Base-by-base conservation (phyloP, 441 rosid genomes). In the Erodium trifolium region DNA sequence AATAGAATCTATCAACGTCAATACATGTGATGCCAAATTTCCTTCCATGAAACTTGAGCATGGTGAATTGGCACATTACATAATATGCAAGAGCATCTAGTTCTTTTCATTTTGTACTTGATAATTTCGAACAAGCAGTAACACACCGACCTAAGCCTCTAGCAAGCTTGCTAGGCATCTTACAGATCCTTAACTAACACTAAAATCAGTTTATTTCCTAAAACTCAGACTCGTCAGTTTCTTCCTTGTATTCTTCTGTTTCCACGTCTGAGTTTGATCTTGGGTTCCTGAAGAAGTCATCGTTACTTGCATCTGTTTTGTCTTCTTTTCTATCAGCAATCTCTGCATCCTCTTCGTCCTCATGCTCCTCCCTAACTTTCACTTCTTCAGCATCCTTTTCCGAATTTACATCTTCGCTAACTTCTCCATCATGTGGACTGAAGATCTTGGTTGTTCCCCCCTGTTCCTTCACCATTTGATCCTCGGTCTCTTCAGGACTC, bases 171-270 rank as follows among this genome's bases (percentile, higher is more conserved):
- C n/a, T 7, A 11, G 49, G 35, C 3, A 31, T 31, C 35, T 31
- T 1, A 31, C 35, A 1, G 35, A 1, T 3, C 35, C 49, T 6
- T 43, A 11, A 7, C 9, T n/a, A 23, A 23, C 27, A 45, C 13
- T 10, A 10, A 0, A 9, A 10, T 45, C 11, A 45, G 13, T 11
- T 45, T 9, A 10, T 10, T 12, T 2, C 51, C 10, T 79, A 80
- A 70, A 83, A 84, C 72, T 73, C 78, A 0, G 77, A 67, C 37
- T 78, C 83, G 0, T 83, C 77, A 13, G 59, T 78, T 70, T 74
- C 80, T 29, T 72, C 82, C 66, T 70, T 75, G 70, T 77, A 19
- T 67, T 74, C 80, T 49, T 71, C 76, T 10, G 51, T 9, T 11
- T 70, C 69, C 68, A 77, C 83, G 31, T 78, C 81, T 2, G 75